Conservation (phyloP, 768 basidiomycete species). For the Boletus speciosus region DNA sequence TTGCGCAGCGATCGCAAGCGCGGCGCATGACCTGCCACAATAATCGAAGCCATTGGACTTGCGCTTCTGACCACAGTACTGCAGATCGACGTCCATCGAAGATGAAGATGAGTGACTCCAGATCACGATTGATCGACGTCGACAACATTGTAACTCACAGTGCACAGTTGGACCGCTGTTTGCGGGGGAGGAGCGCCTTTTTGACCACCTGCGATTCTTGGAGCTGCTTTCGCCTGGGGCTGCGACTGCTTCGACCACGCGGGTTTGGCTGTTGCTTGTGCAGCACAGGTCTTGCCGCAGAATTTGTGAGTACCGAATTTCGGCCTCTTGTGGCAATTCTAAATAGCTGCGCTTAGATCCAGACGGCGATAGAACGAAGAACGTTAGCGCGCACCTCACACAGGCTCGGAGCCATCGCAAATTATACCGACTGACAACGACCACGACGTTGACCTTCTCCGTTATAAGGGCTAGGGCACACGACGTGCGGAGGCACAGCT, state of each 20-base stretch:
- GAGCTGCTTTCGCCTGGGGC: conserved; percentile 7
- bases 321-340: conserved; percentile 57
- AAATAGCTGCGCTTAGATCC: conserved; percentile 1
- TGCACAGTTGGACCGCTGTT: conserved; percentile 25
- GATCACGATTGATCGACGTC: conserved; percentile 29
- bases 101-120: conserved; percentile 17
- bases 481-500: conserved; percentile 1
- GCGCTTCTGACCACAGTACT: conserved; percentile 56
- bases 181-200: conserved; percentile 12
- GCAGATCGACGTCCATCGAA: conserved; percentile 24
- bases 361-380: background rate
- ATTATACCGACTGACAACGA: conserved; percentile 10
- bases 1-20: conserved; percentile 36
- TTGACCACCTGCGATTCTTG: conserved; percentile 12
- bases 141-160: conserved; percentile 22
- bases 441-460: conserved; percentile 3
- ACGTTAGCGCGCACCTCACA: conserved; percentile 29
- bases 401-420: conserved; percentile 24
- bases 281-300: conserved; percentile 55
- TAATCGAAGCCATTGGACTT: conserved; percentile 59
- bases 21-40: conserved; percentile 64
- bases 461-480: conserved; percentile 11
- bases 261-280: conserved; percentile 34
- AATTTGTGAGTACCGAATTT: conserved; percentile 53
- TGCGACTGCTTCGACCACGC: conserved; percentile 13